Evolutionary conservation across 176 grass and related monocot species (phyloP), one percentile per base, ranked within the genome.

Genomic region (Oryza glaberrima): DNA sequence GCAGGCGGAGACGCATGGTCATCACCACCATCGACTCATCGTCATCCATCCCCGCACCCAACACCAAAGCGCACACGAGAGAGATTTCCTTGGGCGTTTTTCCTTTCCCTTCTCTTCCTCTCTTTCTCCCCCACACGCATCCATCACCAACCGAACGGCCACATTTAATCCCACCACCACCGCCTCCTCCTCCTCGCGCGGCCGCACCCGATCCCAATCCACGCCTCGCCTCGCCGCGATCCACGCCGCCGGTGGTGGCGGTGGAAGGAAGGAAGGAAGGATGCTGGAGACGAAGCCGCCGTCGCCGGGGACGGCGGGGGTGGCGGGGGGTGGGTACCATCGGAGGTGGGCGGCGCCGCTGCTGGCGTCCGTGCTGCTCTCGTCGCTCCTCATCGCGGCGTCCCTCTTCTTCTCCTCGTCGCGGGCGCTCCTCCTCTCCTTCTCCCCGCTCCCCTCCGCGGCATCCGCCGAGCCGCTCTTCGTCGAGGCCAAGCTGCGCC

Each of bases 261-360:
- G 40, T 41, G 40, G 40, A 6, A 6, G 36, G 61, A 32, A 32
- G 34, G 28, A 15, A 7, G 56, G 10, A 12, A 67, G 1, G 41
- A 94, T 91, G 90, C 61, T 90, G 69, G 88, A 85, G 80, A 76
- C 81, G 76, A 88, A 93, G 92, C 80, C 84, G 47, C 74, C 79
- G 20, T 75, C 90, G 82, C 92, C 90, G 82, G 73, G 78, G 30
- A 20, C 73, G 47, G 77, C 82, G 54, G 54, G 6, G 54, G 19
- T 0, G 0, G 17, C 1, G 2, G 52, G 36, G 26, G 65, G 84
- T 60, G 85, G 65, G 76, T 82, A 84, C 44, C 88, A 92, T 64
- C 82, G 90, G 49, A 90, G 94, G 72, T 98, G 95, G 95, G 74
- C 90, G 52, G 92, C 88, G 84, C 95, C 92, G 65, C 85, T 98